Conservation (phyloP, 2,329 filamentous ascomycete species). For the Xylaria polymorpha region DNA sequence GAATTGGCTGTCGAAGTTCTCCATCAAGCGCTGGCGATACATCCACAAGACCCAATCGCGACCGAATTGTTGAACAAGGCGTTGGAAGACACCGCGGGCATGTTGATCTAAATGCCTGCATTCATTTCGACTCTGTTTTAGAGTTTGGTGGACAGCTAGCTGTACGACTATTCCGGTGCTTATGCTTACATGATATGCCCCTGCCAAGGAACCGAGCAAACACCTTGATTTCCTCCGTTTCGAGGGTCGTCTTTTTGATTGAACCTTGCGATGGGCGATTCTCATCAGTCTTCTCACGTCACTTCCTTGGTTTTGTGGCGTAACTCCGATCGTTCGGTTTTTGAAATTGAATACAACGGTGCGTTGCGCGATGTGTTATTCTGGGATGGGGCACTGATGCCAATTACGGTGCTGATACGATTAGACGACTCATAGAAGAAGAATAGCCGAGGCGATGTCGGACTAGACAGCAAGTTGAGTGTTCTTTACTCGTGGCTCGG, state of each 20-base stretch:
- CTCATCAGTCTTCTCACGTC: neutral
- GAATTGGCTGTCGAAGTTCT: conserved; percentile 84
- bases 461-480: neutral
- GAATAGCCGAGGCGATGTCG: neutral
- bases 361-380: neutral
- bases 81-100: conserved; percentile 68
- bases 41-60: conserved; percentile 82
- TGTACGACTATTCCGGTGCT: conserved; percentile 5
- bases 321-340: neutral
- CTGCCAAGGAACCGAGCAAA: neutral
- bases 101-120: conserved; percentile 37
- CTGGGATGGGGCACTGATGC: neutral
- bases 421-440: neutral
- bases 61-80: conserved; percentile 82
- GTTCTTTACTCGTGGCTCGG: neutral
- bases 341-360: neutral
- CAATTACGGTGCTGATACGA: neutral
- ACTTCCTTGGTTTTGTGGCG: neutral
- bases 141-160: neutral
- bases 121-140: neutral
- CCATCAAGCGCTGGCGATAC: conserved; percentile 84
- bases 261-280: neutral
- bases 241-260: neutral
- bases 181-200: neutral
- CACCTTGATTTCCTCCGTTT: neutral